These are phyloP conservation scores for Russula dissimulans DNA, from an alignment of 768 basidiomycete genomes.

Conservation along the genomic window DNA sequence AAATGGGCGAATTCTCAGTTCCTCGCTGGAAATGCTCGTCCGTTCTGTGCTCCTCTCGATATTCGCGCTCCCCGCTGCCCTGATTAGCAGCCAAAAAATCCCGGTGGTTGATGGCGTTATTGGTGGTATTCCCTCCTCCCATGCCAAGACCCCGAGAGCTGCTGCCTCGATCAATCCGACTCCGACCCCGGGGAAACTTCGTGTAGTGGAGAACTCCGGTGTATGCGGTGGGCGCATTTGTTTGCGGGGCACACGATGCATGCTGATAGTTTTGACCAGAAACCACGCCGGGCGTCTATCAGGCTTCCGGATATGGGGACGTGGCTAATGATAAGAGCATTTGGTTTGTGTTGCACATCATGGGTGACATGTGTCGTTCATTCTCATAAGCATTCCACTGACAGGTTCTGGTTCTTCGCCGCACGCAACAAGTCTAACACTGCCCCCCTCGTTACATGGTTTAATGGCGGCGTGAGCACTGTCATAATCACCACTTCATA, in stretches of 20 bases:
- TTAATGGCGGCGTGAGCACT: constrained; percentile 42
- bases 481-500: neutral
- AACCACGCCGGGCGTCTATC: constrained; percentile 51
- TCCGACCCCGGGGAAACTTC: constrained; percentile 38
- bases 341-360: constrained; percentile 30
- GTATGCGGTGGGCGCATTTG: constrained; percentile 38
- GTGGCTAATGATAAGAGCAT: constrained; percentile 47
- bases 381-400: neutral
- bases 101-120: constrained; percentile 42
- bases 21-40: constrained; percentile 19
- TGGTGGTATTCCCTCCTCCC: constrained; percentile 32
- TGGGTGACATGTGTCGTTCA: neutral
- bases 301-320: constrained; percentile 59
- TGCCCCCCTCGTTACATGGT: constrained; percentile 58
- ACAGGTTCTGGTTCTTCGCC: constrained; percentile 63
- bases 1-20: neutral
- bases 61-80: constrained; percentile 14
- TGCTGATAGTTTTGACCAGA: constrained; percentile 25
- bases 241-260: neutral
- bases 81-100: constrained; percentile 32
- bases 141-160: neutral
- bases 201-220: constrained; percentile 51
- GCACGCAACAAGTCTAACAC: constrained; percentile 51
- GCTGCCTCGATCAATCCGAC: neutral
- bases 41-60: constrained; percentile 12